Conservation (phyloP, 139 green algal species). For the Chlorella sp. region DNA sequence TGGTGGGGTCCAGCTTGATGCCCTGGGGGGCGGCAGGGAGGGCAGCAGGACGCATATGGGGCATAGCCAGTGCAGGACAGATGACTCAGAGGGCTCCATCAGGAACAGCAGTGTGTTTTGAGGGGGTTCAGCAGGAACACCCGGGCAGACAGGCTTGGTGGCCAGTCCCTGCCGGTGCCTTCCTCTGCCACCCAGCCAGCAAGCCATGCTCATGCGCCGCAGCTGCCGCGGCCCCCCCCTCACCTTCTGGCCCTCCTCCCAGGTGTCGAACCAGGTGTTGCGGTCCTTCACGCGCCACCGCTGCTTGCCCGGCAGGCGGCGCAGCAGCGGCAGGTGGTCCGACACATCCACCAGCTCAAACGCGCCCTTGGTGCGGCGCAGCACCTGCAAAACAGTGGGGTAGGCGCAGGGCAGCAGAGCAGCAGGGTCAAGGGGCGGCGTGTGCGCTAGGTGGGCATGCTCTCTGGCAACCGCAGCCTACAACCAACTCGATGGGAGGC, state of each 20-base stretch:
- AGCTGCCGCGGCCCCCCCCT: neutral
- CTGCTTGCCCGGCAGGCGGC: constrained; percentile 75
- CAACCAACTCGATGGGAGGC: too few species aligned
- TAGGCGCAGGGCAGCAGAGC: too few species aligned
- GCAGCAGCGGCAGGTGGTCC: constrained; percentile 79
- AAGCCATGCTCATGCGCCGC: neutral
- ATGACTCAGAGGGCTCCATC: too few species aligned
- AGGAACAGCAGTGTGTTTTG: too few species aligned
- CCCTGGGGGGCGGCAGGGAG: constrained; percentile 21
- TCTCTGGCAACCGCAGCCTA: too few species aligned
- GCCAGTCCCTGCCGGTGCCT: too few species aligned
- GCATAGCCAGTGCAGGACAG: too few species aligned
- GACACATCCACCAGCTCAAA: constrained; percentile 92
- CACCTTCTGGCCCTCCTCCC: constrained; percentile 62
- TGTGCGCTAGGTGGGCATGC: too few species aligned
- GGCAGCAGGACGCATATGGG: too few species aligned
- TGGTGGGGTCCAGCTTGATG: constrained; percentile 75
- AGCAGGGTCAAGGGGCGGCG: too few species aligned
- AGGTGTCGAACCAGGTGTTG: constrained; percentile 68
- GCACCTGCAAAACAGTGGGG: constrained; percentile 34
- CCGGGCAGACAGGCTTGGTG: too few species aligned
- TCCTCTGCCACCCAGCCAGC: neutral
- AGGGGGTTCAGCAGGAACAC: too few species aligned
- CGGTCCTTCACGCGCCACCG: constrained; percentile 85
- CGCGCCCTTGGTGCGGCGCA: constrained; percentile 61